Evolutionary conservation across 2,329 filamentous ascomycete species (phyloP), one percentile per base, ranked within the genome.

Genomic region (Penicillium olsonii): DNA sequence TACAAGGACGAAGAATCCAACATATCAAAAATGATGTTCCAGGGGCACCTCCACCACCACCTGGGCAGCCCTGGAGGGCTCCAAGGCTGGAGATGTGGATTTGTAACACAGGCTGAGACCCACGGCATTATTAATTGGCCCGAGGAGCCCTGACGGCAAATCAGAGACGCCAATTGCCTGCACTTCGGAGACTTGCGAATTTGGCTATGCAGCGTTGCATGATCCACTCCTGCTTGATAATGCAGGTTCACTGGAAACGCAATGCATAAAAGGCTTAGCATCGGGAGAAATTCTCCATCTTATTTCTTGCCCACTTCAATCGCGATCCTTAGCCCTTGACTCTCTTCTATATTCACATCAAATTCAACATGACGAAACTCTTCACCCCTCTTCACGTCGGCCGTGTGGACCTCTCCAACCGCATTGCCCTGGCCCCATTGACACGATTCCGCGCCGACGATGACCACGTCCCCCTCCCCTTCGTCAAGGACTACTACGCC

Each of bases 361-460:
- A n/a, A 37, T 26, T 9, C 20, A 27, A 26, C 10, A 55, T 65
- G 57, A 54, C 63, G 5, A 66, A 63, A 24, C 54, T 66, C 58
- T 72, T 66, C 55, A 54, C 56, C 4, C 75, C 76, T 17, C 53
- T 80, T 24, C 55, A 62, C 14, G 59, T 79, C 15, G 78, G 78
- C 20, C 54, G 59, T 18, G 54, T 70, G 53, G 57, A 66, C 12
- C 71, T 81, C 24, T 61, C 67, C 31, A 71, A 76, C 56, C 76
- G 78, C 35, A 60, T 85, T 31, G 76, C 74, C 34, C 77, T 85
- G 71, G 78, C 82, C 0, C 82, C 83, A 2, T 67, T 86, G 47
- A 84, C 81, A n/a, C 76, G 80, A 15, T 75, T 74, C 62, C 78
- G 80, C 43, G 71, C 71, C 42, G 71, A 74, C 45, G 69, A 82